These are phyloP conservation scores for Trapa incisa DNA, from an alignment of 345 rosid species.

Conservation along the genomic window DNA sequence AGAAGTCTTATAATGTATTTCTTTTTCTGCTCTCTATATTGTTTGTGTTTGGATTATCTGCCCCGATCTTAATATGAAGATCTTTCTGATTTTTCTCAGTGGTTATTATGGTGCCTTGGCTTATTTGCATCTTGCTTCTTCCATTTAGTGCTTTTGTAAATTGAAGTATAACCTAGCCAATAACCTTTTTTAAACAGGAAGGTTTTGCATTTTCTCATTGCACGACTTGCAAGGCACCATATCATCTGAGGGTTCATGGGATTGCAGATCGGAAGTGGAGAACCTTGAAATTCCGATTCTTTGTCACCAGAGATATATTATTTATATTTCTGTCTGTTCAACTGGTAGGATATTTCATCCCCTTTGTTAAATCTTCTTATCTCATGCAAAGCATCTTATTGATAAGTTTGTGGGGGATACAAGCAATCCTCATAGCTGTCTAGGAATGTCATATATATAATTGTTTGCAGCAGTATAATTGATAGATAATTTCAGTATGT, in stretches of 20 bases:
- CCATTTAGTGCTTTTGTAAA: background rate
- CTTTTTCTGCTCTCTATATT: background rate
- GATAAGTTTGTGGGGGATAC: background rate
- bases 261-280: constrained; percentile 97
- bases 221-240: constrained; percentile 97
- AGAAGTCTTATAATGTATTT: background rate
- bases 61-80: background rate
- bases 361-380: background rate
- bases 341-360: constrained; percentile 43
- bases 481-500: background rate
- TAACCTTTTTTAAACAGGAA: constrained; percentile 43
- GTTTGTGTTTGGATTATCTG: background rate
- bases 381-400: background rate
- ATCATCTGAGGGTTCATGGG: constrained; percentile 92
- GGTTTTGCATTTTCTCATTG: constrained; percentile 99
- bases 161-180: constrained; percentile 4
- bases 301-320: constrained; percentile 89
- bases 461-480: background rate
- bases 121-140: background rate
- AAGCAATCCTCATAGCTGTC: background rate
- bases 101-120: background rate
- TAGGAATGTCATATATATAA: background rate
- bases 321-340: constrained; percentile 91
- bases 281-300: constrained; percentile 87
- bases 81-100: background rate